Conservation (phyloP, 768 basidiomycete genomes). For the Amanita brunnescens region DNA sequence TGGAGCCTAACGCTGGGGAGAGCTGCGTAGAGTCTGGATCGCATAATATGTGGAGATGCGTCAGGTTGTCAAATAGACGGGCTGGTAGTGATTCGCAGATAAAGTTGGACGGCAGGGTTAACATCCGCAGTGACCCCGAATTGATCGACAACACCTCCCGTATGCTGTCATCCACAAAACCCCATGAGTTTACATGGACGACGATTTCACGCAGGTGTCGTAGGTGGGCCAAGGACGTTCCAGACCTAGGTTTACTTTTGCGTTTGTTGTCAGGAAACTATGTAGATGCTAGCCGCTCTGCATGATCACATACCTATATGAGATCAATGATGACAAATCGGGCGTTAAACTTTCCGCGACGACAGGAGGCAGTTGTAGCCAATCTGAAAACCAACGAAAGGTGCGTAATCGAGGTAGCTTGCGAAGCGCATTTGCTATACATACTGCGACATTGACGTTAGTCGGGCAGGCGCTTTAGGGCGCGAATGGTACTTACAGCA, state of each 20-base stretch:
- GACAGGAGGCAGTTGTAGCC: background rate
- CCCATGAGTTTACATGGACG: background rate
- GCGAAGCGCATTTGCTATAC: background rate
- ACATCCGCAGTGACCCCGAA: background rate
- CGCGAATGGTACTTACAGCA: background rate
- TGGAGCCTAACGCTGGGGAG: background rate
- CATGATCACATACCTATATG: background rate
- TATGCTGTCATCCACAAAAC: background rate
- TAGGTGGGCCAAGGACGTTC: background rate
- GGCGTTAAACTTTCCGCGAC: background rate
- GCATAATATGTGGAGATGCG: background rate
- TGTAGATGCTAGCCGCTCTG: background rate
- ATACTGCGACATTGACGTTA: background rate
- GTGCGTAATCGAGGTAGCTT: background rate
- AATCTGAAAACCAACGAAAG: background rate
- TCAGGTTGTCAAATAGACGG: background rate
- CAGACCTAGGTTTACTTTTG: background rate
- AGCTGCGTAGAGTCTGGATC: background rate
- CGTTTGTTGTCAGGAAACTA: background rate
- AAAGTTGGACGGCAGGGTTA: background rate
- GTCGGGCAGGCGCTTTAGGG: background rate
- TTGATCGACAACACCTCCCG: background rate
- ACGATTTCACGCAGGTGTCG: background rate
- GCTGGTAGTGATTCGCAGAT: background rate
- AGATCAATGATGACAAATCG: background rate